phyloP scores from a whole-genome alignment of 257 asterid genomes.

The Leonotis leonurus region DNA sequence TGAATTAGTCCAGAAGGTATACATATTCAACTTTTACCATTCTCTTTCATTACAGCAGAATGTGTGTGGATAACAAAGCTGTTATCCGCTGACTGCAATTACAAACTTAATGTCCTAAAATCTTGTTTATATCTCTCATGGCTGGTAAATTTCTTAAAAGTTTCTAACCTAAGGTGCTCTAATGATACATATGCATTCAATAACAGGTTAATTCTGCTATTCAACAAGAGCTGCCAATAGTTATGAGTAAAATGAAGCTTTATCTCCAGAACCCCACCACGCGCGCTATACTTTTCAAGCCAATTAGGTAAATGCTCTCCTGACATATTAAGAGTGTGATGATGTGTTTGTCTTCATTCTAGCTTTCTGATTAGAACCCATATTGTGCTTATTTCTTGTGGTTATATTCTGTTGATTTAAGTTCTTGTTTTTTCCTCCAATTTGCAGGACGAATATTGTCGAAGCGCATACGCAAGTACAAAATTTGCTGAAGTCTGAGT shows the following conservation, averaged over 20 bases:
- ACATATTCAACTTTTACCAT: background rate
- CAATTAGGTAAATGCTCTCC: slow-evolving; percentile 67
- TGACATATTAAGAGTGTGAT: background rate
- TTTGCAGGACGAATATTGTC: slow-evolving; percentile 78
- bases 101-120: no score
- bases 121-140: background rate
- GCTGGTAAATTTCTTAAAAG: background rate
- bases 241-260: slow-evolving; percentile 88
- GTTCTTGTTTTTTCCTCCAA: slow-evolving; percentile 4
- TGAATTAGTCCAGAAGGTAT: slow-evolving; percentile 88
- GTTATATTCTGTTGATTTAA: no score
- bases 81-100: no score
- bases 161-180: background rate
- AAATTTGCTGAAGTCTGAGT: slow-evolving; percentile 70
- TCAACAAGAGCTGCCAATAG: slow-evolving; percentile 73
- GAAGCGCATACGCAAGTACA: slow-evolving; percentile 88
- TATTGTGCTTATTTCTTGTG: no score
- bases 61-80: no score
- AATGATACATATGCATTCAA: no score
- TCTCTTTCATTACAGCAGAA: no score
- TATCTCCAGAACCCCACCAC: slow-evolving; percentile 93
- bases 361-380: no score
- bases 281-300: slow-evolving; percentile 87
- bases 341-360: no score
- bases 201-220: slow-evolving; percentile 71